Conservation (phyloP, 129 eudicot genomes). For the Helichrysum umbraculigerum region DNA sequence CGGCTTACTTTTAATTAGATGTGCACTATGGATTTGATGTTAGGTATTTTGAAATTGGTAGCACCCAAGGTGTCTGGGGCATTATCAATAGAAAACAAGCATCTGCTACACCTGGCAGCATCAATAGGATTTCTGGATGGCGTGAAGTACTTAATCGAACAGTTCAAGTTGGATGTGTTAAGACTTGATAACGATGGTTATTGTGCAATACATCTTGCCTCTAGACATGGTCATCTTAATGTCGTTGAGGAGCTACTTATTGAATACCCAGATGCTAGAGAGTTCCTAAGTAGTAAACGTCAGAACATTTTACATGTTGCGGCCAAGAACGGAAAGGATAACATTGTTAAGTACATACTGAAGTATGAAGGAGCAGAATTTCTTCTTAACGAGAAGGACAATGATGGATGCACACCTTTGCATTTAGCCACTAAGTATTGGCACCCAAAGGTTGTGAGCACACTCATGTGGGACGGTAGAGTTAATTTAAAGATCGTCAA, state of each 20-base stretch:
- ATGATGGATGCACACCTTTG: conserved; percentile 49
- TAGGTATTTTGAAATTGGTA: conserved; percentile 12
- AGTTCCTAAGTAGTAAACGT: conserved; percentile 33
- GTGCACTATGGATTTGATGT: background rate
- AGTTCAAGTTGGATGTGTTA: conserved; percentile 12
- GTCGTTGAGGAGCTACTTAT: conserved; percentile 31
- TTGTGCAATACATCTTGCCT: conserved; percentile 24
- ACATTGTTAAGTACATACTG: conserved; percentile 25
- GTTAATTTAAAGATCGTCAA: background rate
- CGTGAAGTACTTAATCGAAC: conserved; percentile 4
- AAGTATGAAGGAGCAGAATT: conserved; percentile 30
- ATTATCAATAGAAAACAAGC: background rate
- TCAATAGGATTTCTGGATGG: conserved; percentile 19
- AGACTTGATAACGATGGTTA: background rate
- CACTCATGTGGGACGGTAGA: too few relatives aligned
- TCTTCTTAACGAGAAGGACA: conserved; percentile 48
- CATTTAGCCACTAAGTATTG: conserved; percentile 42
- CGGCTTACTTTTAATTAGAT: background rate
- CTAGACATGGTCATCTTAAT: conserved; percentile 16
- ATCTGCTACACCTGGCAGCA: conserved; percentile 29
- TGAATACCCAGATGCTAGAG: conserved; percentile 34
- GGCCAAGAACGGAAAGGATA: conserved; percentile 44
- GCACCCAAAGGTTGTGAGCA: too few relatives aligned
- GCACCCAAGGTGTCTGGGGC: background rate
- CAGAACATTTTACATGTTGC: conserved; percentile 50